Percentiles rank a stretch among this genome's conserved stretches.
These are phyloP conservation scores for Zarea fungicola DNA, from an alignment of 2,329 filamentous ascomycete species.

Conservation along the genomic window DNA sequence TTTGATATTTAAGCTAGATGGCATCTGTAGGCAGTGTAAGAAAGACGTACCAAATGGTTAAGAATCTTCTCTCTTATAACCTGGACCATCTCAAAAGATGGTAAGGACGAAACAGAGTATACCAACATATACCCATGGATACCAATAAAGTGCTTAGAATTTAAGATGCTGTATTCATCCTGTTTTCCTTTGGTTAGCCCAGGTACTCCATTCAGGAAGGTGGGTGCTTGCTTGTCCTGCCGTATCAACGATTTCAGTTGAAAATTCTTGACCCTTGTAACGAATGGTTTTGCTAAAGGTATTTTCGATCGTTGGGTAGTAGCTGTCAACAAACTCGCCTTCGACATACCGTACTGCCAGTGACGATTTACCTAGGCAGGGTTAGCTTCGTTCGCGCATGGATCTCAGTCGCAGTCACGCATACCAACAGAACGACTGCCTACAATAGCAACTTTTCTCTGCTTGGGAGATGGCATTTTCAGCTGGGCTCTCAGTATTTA, in stretches of 20 bases:
- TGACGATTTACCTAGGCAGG: slow-evolving; percentile 78
- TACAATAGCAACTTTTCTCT: slow-evolving; percentile 92
- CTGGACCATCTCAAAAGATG: slow-evolving; percentile 95
- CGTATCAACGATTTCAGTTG: slow-evolving; percentile 96
- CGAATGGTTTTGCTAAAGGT: slow-evolving; percentile 96
- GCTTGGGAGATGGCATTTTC: slow-evolving; percentile 70
- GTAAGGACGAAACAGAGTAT: slow-evolving; percentile 90
- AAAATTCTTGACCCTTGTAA: slow-evolving; percentile 86
- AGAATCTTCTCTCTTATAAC: slow-evolving; percentile 97
- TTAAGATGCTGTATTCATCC: slow-evolving; percentile 98
- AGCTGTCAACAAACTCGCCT: slow-evolving; percentile 96
- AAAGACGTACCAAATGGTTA: slow-evolving; percentile 80
- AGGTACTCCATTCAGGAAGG: neutral
- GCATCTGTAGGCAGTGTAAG: neutral
- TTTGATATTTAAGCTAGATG: no score
- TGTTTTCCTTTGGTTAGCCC: slow-evolving; percentile 29
- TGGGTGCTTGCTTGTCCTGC: slow-evolving; percentile 70
- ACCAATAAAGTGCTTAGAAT: slow-evolving; percentile 97
- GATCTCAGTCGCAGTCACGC: slow-evolving; percentile 15
- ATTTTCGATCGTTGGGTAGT: slow-evolving; percentile 99
- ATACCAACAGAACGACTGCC: slow-evolving; percentile 80
- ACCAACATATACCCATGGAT: slow-evolving; percentile 99
- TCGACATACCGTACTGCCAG: slow-evolving; percentile 96
- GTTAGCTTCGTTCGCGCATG: neutral
- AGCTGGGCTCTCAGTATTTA: neutral